These are phyloP conservation scores for Xylariaceae sp. DNA, from an alignment of 2,329 filamentous ascomycete genomes.

Conservation along the genomic window DNA sequence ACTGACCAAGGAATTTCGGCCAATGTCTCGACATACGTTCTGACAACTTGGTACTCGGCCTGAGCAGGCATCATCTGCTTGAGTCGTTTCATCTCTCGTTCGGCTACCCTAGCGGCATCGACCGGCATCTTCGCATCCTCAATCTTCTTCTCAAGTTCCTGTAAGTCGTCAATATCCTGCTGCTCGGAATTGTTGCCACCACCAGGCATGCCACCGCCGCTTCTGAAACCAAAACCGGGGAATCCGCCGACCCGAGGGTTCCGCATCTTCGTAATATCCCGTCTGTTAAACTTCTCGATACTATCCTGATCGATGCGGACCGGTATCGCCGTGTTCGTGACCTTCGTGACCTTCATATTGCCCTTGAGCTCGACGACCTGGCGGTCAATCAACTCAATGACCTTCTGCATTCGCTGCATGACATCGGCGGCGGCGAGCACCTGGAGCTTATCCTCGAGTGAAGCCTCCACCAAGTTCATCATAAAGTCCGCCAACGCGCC, in stretches of 20 bases:
- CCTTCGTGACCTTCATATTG: slow-evolving; percentile 77
- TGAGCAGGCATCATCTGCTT: slow-evolving; percentile 96
- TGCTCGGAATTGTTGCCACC: slow-evolving; percentile 55
- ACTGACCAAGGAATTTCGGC: slow-evolving; percentile 90
- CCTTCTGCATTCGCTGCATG: slow-evolving; percentile 70
- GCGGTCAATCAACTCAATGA: slow-evolving; percentile 76
- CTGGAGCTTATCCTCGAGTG: slow-evolving; percentile 84
- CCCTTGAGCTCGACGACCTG: slow-evolving; percentile 81
- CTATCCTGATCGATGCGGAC: slow-evolving; percentile 52
- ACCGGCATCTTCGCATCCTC: slow-evolving; percentile 73
- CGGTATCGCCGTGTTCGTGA: slow-evolving; percentile 62
- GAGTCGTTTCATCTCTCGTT: slow-evolving; percentile 79
- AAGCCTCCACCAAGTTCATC: slow-evolving; percentile 83
- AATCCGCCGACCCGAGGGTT: slow-evolving; percentile 13
- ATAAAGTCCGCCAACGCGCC: slow-evolving; percentile 92
- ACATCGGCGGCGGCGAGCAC: slow-evolving; percentile 77
- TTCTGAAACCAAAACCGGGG: slow-evolving; percentile 32
- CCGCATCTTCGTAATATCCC: slow-evolving; percentile 21
- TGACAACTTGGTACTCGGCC: slow-evolving; percentile 88
- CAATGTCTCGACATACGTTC: slow-evolving; percentile 90
- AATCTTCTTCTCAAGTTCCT: slow-evolving; percentile 84
- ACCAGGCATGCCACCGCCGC: slow-evolving; percentile 40
- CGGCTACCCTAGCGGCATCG: slow-evolving; percentile 85
- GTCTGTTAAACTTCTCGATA: slow-evolving; percentile 46
- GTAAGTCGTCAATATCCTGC: slow-evolving; percentile 81